Base-by-base conservation (phyloP, 2,329 filamentous ascomycete genomes). In the Fusarium paranaense region DNA sequence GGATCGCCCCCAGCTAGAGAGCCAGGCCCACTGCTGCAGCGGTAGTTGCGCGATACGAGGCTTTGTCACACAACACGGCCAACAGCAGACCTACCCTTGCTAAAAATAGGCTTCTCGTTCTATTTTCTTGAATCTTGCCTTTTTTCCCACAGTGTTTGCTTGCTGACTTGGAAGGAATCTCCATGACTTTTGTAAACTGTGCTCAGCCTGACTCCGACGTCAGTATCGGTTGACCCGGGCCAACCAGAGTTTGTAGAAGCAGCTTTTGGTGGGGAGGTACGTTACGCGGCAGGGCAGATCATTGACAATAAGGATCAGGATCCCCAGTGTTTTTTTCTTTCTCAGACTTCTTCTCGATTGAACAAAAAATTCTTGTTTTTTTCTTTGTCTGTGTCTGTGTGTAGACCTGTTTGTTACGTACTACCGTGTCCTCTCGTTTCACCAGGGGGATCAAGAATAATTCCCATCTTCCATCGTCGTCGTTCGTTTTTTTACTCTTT, bases 351-450 rank as follows among this genome's bases (percentile, higher is more conserved):
- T 33, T 37, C 18, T 25, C 20, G 54, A 57, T 57, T 57, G 54
- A 56, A 22, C 54, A 22, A 35, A 35, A 22, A 22, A 7, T 37
- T 62, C 20, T 33, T 35, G 30, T 69, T 54, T 56, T 32, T 69
- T 30, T 25, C n/a, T 59, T 66, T 20, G 20, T 33, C 42, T 60
- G 33, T 18, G 42, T 20, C 38, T 42, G 25, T 45, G 42, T 25
- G 22, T 59, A 33, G n/a, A 32, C 52, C 11, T 27, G n/a, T 32
- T 62, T 62, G 20, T 27, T 47, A 54, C 27, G 30, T 37, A 59
- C 54, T 60, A 60, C 65, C 20, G 47, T 73, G 68, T 73, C 63
- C 70, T 73, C 67, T 73, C 62, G 52, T 71, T 72, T 67, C 50
- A 58, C 14, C 42, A 40, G 30, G 27, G 9, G 25, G 18, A 45